Evolutionary conservation across 1,139 yeast species (phyloP).

Genomic region (Saccharomyces hybrid): DNA sequence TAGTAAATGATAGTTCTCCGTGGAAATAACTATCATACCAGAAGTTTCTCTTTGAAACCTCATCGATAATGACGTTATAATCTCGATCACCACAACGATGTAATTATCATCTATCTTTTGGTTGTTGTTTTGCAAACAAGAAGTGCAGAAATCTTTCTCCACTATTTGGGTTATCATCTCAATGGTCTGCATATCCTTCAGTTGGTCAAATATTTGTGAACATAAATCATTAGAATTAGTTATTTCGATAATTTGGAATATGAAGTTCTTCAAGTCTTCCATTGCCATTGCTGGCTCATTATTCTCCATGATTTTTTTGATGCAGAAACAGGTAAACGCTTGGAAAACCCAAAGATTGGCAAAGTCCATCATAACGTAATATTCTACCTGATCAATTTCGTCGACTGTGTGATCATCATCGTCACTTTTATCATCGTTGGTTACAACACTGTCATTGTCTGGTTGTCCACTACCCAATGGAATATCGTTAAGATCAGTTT

Average conservation of each 20-base stretch:
- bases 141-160: slow-evolving; percentile 24
- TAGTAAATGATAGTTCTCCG: slow-evolving; percentile 12
- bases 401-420: slow-evolving; percentile 7
- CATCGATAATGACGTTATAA: slow-evolving; percentile 21
- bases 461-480: slow-evolving; percentile 8
- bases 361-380: slow-evolving; percentile 23
- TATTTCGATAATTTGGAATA: slow-evolving; percentile 18
- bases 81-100: slow-evolving; percentile 20
- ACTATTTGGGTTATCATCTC: slow-evolving; percentile 17
- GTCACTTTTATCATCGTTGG: background rate
- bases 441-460: slow-evolving; percentile 2
- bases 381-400: slow-evolving; percentile 6
- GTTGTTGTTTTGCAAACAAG: slow-evolving; percentile 10
- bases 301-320: slow-evolving; percentile 7
- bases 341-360: slow-evolving; percentile 30
- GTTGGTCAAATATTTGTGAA: slow-evolving; percentile 24
- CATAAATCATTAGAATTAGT: slow-evolving; percentile 22
- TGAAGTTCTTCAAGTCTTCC: slow-evolving; percentile 10
- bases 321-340: slow-evolving; percentile 20
- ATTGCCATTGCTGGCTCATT: background rate
- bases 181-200: slow-evolving; percentile 13
- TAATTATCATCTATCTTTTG: slow-evolving; percentile 9
- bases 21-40: background rate
- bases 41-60: slow-evolving; percentile 7
- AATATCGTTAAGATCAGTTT: background rate